Percentiles rank a stretch among this genome's conserved stretches.
These are phyloP conservation scores for Discostella pseudostelligera DNA, from an alignment of 108 stramenopile genomes.

Conservation along the genomic window DNA sequence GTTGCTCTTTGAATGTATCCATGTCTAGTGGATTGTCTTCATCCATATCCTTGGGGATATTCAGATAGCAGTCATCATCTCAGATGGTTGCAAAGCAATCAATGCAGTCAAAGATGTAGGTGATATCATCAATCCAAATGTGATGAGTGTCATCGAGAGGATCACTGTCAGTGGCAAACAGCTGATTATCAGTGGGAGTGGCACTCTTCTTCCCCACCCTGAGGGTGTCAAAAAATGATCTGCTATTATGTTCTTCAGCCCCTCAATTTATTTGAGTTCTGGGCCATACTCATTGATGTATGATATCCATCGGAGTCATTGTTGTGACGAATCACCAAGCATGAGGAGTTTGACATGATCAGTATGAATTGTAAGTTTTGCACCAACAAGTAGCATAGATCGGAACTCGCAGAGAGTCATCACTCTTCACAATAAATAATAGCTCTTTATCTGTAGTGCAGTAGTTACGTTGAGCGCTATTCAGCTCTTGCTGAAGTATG, in stretches of 20 bases:
- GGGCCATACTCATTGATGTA: slow-evolving; percentile 39
- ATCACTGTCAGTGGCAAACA: neutral
- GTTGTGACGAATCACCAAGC: slow-evolving; percentile 9
- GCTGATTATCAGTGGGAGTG: neutral
- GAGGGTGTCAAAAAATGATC: slow-evolving; percentile 16
- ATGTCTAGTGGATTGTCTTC: neutral
- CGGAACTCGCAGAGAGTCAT: slow-evolving; percentile 40
- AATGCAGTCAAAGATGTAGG: neutral
- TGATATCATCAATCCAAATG: neutral
- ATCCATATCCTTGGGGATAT: neutral
- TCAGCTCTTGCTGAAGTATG: slow-evolving; percentile 14
- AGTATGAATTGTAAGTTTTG: slow-evolving; percentile 34
- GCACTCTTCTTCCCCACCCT: slow-evolving; percentile 1
- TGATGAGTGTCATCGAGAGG: neutral
- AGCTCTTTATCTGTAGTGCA: slow-evolving; percentile 46
- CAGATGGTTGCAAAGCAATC: neutral
- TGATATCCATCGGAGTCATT: slow-evolving; percentile 47
- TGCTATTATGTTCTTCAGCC: slow-evolving; percentile 42
- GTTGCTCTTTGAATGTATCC: neutral
- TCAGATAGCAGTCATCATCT: slow-evolving; percentile 7
- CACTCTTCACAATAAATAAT: slow-evolving; percentile 37
- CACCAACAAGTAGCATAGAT: slow-evolving; percentile 43
- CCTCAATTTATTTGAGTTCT: slow-evolving; percentile 28
- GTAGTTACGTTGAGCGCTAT: slow-evolving; percentile 14
- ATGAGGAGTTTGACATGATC: slow-evolving; percentile 52